A percentile compares a stretch with the other conserved stretches of the same genome.
phyloP scores from a whole-genome alignment of 345 rosid genomes.

The Atalantia buxifolia region DNA sequence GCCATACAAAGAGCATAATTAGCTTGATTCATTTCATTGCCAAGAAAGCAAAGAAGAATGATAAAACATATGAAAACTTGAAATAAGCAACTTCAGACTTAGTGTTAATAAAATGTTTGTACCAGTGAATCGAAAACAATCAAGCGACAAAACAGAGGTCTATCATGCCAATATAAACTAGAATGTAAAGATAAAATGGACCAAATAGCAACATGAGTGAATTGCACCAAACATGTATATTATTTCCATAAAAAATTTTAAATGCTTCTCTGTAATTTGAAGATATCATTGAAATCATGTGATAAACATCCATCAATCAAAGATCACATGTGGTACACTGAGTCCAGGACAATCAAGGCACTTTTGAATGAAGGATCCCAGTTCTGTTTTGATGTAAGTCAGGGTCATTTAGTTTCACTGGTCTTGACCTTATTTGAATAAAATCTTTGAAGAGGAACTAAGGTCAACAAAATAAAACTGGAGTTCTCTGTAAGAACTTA shows the following conservation, averaged over 20 bases:
- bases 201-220: neutral
- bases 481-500: neutral
- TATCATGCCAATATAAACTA: neutral
- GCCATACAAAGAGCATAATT: constrained; percentile 13
- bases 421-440: neutral
- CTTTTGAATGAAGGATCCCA: neutral
- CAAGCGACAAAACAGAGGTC: neutral
- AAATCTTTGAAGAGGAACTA: neutral
- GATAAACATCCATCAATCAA: neutral
- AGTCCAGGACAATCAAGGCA: neutral
- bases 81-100: neutral
- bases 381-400: neutral
- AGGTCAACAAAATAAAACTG: neutral
- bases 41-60: neutral
- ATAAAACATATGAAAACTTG: neutral
- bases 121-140: neutral
- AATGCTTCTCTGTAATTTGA: neutral
- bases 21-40: neutral
- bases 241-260: neutral
- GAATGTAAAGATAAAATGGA: neutral
- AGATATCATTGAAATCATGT: neutral
- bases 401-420: neutral
- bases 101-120: neutral
- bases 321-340: neutral
- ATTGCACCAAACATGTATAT: neutral